These are phyloP conservation scores for Endogone sp. DNA, from an alignment of 192 early-diverging fungal species.

Conservation along the genomic window DNA sequence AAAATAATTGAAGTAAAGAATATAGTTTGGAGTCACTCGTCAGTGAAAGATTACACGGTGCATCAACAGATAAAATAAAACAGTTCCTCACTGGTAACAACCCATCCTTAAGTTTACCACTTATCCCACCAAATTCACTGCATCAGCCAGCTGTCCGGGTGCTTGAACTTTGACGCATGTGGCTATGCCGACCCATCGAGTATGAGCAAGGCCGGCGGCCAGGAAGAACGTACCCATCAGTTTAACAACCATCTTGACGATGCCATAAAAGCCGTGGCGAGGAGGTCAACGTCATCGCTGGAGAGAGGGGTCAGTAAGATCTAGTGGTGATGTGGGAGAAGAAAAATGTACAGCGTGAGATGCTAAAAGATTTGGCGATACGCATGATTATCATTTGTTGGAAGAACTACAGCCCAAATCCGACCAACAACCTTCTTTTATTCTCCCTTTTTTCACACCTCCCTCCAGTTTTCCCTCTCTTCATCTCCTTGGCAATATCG, in stretches of 20 bases:
- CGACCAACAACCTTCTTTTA: slow-evolving; percentile 34
- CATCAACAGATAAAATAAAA: not conserved
- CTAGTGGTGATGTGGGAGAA: slow-evolving; percentile 1
- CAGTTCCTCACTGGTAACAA: not conserved
- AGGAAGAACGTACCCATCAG: slow-evolving; percentile 46
- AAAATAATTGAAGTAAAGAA: not conserved
- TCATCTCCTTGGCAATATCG: not conserved
- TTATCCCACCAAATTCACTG: not conserved
- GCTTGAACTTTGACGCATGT: slow-evolving; percentile 9
- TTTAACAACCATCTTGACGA: slow-evolving; percentile 23
- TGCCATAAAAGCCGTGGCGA: slow-evolving; percentile 35
- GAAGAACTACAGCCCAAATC: slow-evolving; percentile 64
- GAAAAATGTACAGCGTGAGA: slow-evolving; percentile 27
- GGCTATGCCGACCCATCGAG: slow-evolving; percentile 18
- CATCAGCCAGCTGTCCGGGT: slow-evolving; percentile 18
- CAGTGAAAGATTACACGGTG: not conserved
- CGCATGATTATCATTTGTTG: slow-evolving; percentile 87
- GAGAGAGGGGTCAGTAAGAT: slow-evolving; percentile 1
- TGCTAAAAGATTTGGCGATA: too few species aligned
- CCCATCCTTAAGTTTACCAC: not conserved
- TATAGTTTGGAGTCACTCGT: not conserved
- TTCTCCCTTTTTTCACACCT: too few species aligned
- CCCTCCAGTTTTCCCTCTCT: too few species aligned
- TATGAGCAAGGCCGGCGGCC: slow-evolving; percentile 62
- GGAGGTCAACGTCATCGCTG: slow-evolving; percentile 16